These are phyloP conservation scores for Fusarium agapanthi DNA, from an alignment of 2,329 filamentous ascomycete genomes.

Conservation along the genomic window DNA sequence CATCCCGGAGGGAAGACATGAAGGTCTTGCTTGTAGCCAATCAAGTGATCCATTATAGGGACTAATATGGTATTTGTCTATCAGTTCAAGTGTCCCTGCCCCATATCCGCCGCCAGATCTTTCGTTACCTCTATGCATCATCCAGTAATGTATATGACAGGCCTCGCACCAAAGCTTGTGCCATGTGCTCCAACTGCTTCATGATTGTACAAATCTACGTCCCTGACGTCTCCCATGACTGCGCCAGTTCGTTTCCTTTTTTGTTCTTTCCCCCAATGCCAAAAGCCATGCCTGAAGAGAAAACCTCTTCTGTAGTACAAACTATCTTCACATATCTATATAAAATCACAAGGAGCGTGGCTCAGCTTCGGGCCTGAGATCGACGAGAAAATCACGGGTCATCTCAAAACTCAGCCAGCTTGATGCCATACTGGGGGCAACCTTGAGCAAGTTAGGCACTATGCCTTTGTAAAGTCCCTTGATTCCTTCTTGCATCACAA, in stretches of 20 bases:
- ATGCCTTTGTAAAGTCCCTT: conserved; percentile 95
- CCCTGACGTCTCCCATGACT: conserved; percentile 7
- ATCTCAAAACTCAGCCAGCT: conserved; percentile 98
- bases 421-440: conserved; percentile 97
- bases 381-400: conserved; percentile 84
- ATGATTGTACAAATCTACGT: conserved; percentile 34
- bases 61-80: conserved; percentile 29
- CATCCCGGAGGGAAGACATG: neutral
- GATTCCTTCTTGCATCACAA: conserved; percentile 83
- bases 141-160: conserved; percentile 11
- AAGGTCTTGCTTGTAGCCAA: neutral
- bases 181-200: conserved; percentile 2
- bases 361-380: conserved; percentile 58
- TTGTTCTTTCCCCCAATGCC: neutral
- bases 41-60: neutral
- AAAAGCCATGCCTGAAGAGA: conserved; percentile 2
- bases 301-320: conserved; percentile 9
- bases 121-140: conserved; percentile 10
- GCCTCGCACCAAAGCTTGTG: neutral
- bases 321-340: conserved; percentile 30
- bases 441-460: conserved; percentile 92
- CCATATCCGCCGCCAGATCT: conserved; percentile 12
- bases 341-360: conserved; percentile 40
- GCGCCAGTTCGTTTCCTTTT: conserved; percentile 18
- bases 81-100: conserved; percentile 15